Base-by-base conservation (phyloP, 179 eudicot genomes). In the Sideroxylon spinosum region DNA sequence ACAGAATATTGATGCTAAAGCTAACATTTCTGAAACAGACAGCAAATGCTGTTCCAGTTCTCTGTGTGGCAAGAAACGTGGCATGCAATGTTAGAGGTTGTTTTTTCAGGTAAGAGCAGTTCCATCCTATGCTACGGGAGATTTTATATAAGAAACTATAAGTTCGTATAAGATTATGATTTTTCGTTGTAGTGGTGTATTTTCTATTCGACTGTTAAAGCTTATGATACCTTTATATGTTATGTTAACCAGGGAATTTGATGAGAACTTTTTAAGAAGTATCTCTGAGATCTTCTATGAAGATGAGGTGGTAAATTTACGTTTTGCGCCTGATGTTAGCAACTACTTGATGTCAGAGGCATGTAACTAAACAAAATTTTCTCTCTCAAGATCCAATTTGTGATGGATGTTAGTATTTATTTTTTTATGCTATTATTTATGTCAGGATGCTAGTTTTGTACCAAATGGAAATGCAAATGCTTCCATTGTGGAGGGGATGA, bases 71-170 rank as follows among this genome's bases (percentile, higher is more conserved):
- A 61, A 89, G 98, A 82, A 95, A 95, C 86, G 97, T 95, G 66
- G 98, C 98, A 37, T 95, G 98, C 90, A 93, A 91, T 81, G 97
- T 93, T 49, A 90, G 98, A 88, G 97, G 95, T 75, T 88, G 98
- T 59, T 95, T 95, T 81, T 95, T 93, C 89, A 95, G 86, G 98
- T 93, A 81, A 88, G 97, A 69, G 44, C 22, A 50, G n/a, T 64
- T 71, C 48, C 16, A 48, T 23, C 25, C 50, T 19, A 9, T 46
- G n/a, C 11, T 57, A 37, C 44, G 44, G 44, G 44, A 37, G 2
- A 19, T 75, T 28, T 26, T 71, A 64, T 60, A 44, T 61, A 25
- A 29, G 52, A 63, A 19, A 32, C 20, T 57, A 63, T 25, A 13
- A 19, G 29, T 52, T 67, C 26, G 32, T 9, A 11, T 62, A 19